phyloP scores from a whole-genome alignment of 441 rosid genomes.

The Capsella rubella region DNA sequence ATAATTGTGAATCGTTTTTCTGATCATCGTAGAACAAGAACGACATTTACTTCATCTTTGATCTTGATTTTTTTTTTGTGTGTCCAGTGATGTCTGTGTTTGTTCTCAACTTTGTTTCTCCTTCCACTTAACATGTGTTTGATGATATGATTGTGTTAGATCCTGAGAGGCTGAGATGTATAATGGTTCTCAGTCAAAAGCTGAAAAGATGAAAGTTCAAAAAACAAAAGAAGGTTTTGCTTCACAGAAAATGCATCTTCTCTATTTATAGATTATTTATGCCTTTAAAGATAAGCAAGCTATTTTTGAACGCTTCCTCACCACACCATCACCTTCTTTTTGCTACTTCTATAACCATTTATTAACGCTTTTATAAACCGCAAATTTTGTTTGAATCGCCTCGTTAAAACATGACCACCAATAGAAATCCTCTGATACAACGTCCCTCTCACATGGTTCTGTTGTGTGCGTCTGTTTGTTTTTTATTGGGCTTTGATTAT shows the following conservation, averaged over 20 bases:
- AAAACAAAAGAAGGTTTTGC: conserved; percentile 9
- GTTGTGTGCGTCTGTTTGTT: background rate
- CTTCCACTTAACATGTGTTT: conserved; percentile 36
- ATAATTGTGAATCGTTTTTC: conserved; percentile 39
- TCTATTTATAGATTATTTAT: background rate
- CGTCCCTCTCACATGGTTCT: background rate
- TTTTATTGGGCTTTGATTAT: background rate
- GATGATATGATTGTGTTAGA: conserved; percentile 36
- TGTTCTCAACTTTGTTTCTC: conserved; percentile 33
- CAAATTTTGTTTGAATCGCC: background rate
- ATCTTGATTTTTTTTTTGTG: conserved; percentile 32
- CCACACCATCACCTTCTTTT: background rate
- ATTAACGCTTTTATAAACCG: no score
- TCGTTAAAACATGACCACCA: background rate
- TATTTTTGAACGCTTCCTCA: background rate
- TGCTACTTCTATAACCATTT: no score
- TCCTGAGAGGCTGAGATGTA: conserved; percentile 36
- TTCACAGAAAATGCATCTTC: conserved; percentile 3
- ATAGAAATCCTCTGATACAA: background rate
- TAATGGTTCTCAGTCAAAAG: conserved; percentile 6
- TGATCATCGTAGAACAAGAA: conserved; percentile 43
- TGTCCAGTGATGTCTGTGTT: conserved; percentile 33
- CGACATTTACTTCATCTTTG: conserved; percentile 28
- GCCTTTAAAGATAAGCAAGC: background rate
- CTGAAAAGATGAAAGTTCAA: conserved; percentile 18